Base-by-base conservation (phyloP, 805 yeast genomes). In the Pichia californica region DNA sequence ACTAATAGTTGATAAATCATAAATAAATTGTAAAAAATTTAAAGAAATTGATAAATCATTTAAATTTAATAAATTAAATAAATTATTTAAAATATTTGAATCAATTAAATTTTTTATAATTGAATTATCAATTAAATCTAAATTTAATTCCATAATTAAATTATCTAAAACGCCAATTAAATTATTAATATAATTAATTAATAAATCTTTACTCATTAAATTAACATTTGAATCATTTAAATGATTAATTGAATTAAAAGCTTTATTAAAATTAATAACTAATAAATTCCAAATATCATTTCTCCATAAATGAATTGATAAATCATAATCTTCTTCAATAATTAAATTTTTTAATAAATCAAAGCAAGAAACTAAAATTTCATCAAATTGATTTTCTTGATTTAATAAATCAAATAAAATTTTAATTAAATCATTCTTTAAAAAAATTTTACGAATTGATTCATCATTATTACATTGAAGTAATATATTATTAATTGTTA, bases 241-340 rank as follows among this genome's bases (percentile, higher is more conserved):
- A 47, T 67, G 70, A 20, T 66, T 59, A 35, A 81, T 66, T 0
- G 87, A 76, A 1, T 57, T 59, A 30, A 67, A 58, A 20, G 79
- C 71, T 48, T 80, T 80, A 1, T 59, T 58, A 35, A 86, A 63
- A 2, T 80, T 74, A 5, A 59, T 50, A 37, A 71, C 74, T 32
- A 88, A 70, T 23, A 74, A 64, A 0, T 74, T 68, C 84, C 95
- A 81, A 33, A 91, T 77, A 48, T 83, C 79, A 15, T 79, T 77
- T 57, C 97, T 76, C 85, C 94, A 83, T 42, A 85, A 60, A 59
- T 76, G 77, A 18, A 77, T 74, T 23, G 88, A 78, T 30, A 87
- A 74, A 50, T 87, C 95, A 53, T 86, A 81, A 18, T 96, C 97
- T 63, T 88, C 95, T 56, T 87, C 95, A 41, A 87, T 70, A 3